Conservation (phyloP, 805 yeast species). For the Yarrowia porcina region DNA sequence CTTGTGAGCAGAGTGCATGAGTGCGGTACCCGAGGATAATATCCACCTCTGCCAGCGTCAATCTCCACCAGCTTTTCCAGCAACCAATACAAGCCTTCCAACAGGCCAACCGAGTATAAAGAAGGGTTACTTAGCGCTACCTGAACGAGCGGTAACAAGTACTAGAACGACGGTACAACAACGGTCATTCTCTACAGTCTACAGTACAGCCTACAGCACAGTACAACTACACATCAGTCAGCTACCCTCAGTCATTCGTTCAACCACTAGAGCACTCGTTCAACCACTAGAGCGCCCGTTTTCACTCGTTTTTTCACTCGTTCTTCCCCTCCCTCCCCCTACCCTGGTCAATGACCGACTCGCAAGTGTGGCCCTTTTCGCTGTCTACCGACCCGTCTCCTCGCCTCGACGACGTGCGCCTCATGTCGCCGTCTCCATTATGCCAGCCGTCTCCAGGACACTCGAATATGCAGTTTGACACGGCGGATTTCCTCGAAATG, state of each 20-base stretch:
- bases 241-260: neutral
- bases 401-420: conserved; percentile 7
- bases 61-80: neutral
- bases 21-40: conserved; percentile 4
- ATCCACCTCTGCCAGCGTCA: neutral
- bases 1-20: conserved; percentile 22
- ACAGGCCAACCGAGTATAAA: too few species aligned
- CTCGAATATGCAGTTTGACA: conserved; percentile 11
- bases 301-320: too few species aligned
- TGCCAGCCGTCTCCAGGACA: conserved; percentile 22
- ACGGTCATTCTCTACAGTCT: too few species aligned
- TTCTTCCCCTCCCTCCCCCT: neutral
- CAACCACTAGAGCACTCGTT: too few species aligned
- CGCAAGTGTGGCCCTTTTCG: conserved; percentile 22
- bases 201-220: too few species aligned
- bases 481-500: conserved; percentile 19
- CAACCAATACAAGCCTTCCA: too few species aligned
- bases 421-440: conserved; percentile 10
- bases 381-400: conserved; percentile 14
- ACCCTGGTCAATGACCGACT: conserved; percentile 7
- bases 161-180: too few species aligned
- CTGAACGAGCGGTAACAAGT: too few species aligned
- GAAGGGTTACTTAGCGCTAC: too few species aligned
- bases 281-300: too few species aligned
- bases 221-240: too few species aligned